phyloP scores from a whole-genome alignment of 2,329 filamentous ascomycete species.

The Cercospora sesami region DNA sequence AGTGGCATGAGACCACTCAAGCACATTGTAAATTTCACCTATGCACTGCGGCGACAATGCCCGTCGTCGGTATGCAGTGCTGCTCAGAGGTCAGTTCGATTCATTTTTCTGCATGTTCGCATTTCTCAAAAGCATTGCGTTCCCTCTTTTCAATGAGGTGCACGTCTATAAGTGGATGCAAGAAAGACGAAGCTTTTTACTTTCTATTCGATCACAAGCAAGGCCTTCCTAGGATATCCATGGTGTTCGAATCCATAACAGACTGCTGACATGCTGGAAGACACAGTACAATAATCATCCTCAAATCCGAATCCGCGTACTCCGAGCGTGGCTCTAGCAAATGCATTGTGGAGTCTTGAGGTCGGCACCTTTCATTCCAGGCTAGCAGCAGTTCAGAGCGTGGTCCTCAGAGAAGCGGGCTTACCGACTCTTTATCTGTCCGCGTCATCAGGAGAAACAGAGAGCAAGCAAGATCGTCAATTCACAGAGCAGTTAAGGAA shows the following conservation, averaged over 20 bases:
- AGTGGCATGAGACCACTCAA: not conserved
- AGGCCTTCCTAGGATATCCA: slow-evolving; percentile 6
- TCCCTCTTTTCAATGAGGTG: slow-evolving; percentile 12
- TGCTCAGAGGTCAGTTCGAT: not conserved
- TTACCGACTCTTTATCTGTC: too few relatives aligned
- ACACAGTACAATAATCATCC: too few relatives aligned
- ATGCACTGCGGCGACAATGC: not conserved
- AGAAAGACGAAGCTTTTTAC: slow-evolving; percentile 17
- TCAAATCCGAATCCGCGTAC: too few relatives aligned
- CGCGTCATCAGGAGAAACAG: not conserved
- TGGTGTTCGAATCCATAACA: slow-evolving; percentile 17
- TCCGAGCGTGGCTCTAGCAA: too few relatives aligned
- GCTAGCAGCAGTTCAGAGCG: too few relatives aligned
- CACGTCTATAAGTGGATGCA: slow-evolving; percentile 10
- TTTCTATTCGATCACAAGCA: slow-evolving; percentile 15
- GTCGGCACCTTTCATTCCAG: too few relatives aligned
- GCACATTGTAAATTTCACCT: not conserved
- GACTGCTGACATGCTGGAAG: slow-evolving; percentile 13
- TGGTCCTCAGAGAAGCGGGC: too few relatives aligned
- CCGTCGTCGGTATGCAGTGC: not conserved
- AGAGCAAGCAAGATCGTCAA: not conserved
- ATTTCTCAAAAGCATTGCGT: slow-evolving; percentile 12
- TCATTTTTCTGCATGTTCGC: not conserved
- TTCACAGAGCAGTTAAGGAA: not conserved
- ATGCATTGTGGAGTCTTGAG: too few relatives aligned